Conservation (phyloP, 2,329 filamentous ascomycete species). For the Sclerotinia sclerotiorum region DNA sequence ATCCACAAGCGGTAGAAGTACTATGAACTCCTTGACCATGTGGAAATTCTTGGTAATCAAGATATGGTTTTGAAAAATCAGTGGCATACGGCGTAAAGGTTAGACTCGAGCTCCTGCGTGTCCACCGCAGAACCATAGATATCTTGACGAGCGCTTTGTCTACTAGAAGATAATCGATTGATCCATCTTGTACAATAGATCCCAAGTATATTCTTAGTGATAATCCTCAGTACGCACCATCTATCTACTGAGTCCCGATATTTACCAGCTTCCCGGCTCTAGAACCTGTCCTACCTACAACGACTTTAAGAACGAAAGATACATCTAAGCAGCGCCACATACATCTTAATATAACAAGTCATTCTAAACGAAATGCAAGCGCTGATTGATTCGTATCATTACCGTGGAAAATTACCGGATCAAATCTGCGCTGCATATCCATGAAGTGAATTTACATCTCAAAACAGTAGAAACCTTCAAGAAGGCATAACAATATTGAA, state of each 20-base stretch:
- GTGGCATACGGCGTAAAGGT: constrained; percentile 10
- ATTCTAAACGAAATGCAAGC: background rate
- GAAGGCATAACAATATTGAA: background rate
- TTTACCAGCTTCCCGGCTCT: constrained; percentile 44
- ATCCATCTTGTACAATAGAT: constrained; percentile 57
- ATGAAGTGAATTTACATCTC: background rate
- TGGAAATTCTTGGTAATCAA: too few species aligned
- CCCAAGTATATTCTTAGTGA: constrained; percentile 42
- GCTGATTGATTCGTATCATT: too few species aligned
- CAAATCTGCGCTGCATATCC: background rate
- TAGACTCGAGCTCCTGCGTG: constrained; percentile 7
- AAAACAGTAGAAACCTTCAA: background rate
- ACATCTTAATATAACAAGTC: background rate
- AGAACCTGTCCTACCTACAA: background rate
- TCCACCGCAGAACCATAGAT: background rate
- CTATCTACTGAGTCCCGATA: constrained; percentile 68
- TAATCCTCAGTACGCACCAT: constrained; percentile 51
- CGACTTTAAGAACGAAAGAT: background rate
- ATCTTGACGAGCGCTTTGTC: background rate
- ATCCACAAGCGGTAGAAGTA: background rate
- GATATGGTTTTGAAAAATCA: too few species aligned
- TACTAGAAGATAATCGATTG: constrained; percentile 8
- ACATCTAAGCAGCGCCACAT: background rate
- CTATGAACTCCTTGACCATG: background rate
- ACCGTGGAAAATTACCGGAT: background rate